A percentile compares a stretch with the other conserved stretches of the same genome.
Conservation (phyloP, 1,284 basidiomycete genomes). For the Grifola frondosa region DNA sequence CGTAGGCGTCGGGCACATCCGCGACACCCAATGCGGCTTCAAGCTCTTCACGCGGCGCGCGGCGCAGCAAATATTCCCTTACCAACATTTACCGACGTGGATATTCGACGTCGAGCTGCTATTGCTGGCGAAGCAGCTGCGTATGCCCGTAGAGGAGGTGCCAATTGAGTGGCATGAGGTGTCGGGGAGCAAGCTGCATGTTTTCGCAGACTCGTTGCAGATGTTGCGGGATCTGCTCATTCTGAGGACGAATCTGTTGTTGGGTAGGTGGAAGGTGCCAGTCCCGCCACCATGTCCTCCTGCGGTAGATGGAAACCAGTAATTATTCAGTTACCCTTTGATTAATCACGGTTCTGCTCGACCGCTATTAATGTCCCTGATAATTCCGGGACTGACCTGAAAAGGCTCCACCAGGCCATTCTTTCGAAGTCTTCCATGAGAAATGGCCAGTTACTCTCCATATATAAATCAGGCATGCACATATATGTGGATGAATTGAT, state of each 20-base stretch:
- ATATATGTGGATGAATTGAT: too few species aligned
- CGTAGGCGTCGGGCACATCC: constrained; percentile 83
- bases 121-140: constrained; percentile 78
- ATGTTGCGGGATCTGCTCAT: constrained; percentile 89
- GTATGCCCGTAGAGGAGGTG: constrained; percentile 81
- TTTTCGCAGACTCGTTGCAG: constrained; percentile 79
- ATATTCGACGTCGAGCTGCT: constrained; percentile 95
- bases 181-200: constrained; percentile 85
- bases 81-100: constrained; percentile 84
- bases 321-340: too few species aligned
- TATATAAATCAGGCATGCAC: too few species aligned
- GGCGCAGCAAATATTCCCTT: constrained; percentile 79
- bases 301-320: too few species aligned
- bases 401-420: too few species aligned
- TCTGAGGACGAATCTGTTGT: constrained; percentile 76
- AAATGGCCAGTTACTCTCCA: too few species aligned
- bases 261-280: constrained; percentile 61
- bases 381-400: too few species aligned
- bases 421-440: too few species aligned
- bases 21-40: constrained; percentile 96
- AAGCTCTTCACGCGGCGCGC: constrained; percentile 86
- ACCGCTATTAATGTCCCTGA: too few species aligned
- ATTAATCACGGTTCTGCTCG: too few species aligned
- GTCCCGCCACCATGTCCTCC: background rate
- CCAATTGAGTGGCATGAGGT: constrained; percentile 92